Conservation (phyloP, 2,329 filamentous ascomycete species). For the Ramichloridium luteum region DNA sequence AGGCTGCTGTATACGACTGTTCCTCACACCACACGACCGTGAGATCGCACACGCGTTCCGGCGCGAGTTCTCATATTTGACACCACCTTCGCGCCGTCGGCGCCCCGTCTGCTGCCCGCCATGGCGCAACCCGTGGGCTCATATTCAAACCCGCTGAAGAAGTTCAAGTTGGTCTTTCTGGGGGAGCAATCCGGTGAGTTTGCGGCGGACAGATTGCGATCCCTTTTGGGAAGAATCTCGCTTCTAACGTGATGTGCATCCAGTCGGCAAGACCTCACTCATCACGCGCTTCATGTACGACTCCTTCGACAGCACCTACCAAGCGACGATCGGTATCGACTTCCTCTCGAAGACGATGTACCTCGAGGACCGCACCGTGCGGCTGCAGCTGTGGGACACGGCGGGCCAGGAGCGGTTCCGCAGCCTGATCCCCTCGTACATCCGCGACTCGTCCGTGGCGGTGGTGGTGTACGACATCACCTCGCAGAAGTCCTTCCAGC, state of each 20-base stretch:
- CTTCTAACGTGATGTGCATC: constrained; percentile 2
- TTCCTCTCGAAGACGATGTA: constrained; percentile 99
- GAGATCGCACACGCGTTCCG: too few relatives aligned
- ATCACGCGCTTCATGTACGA: constrained; percentile 99
- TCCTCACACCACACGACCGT: too few relatives aligned
- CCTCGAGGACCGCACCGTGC: constrained; percentile 93
- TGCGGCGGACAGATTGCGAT: neutral
- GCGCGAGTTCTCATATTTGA: too few relatives aligned
- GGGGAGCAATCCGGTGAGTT: constrained; percentile 92
- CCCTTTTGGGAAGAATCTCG: neutral
- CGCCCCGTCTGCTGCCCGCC: too few relatives aligned
- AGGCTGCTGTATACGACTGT: too few relatives aligned
- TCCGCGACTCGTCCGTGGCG: constrained; percentile 92
- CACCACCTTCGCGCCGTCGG: too few relatives aligned
- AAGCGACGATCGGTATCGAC: constrained; percentile 98
- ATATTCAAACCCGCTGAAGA: constrained; percentile 99
- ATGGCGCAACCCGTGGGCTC: constrained; percentile 76
- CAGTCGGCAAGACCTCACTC: constrained; percentile 95
- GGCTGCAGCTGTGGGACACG: constrained; percentile 96
- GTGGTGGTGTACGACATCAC: constrained; percentile 98
- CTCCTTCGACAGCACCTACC: constrained; percentile 99
- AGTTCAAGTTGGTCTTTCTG: constrained; percentile 99
- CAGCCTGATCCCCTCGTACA: constrained; percentile 94
- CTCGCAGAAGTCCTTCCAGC: constrained; percentile 81
- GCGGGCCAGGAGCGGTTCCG: constrained; percentile 96